Evolutionary conservation across 768 basidiomycete species (phyloP), one percentile per base, ranked within the genome.

Genomic region (Sistotremastrum suecicum): DNA sequence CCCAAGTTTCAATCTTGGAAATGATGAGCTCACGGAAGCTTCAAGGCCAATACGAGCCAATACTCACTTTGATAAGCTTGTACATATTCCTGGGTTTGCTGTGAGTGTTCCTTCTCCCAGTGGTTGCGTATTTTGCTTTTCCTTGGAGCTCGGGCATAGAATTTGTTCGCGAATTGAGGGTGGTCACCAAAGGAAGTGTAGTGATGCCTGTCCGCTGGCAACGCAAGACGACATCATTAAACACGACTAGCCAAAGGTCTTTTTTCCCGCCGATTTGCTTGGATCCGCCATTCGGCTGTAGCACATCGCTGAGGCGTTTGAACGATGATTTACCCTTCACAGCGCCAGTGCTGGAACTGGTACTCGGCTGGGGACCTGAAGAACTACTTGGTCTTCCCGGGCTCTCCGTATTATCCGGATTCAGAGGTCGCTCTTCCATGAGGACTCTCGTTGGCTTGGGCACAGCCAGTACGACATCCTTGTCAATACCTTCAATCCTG

Each of bases 401-500:
- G 12, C 44, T 50, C 46, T 34, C 37, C 9, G 30, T 41, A 8
- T 36, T 9, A 32, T 30, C 37, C 41, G 50, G 12, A 9, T 29
- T 20, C 10, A 10, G 10, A 7, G 38, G 71, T 46, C 73, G 71
- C 59, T 99, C 95, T 51, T 86, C 82, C 28, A 97, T 54, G n/a
- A 97, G 74, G 8, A 95, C 64, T 29, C 95, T 74, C 28, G 84
- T 85, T 4, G 88, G 78, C 56, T 95, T 95, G 1, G 94, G 94
- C 30, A 87, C 68, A 38, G 89, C 89, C 39, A 99, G 69, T 57
- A 92, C 90, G 60, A 82, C 81, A 60, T 89, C 90, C 59, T 86
- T 89, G 60, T 97, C 91, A 42, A 99, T 64, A 2, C 94, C 94
- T 48, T 99, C 95, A 32, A 99, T 97, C 5, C 95, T 79, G 3